These are phyloP conservation scores for Fagopyrum tataricum DNA, from an alignment of 148 eudicot species.

Conservation along the genomic window DNA sequence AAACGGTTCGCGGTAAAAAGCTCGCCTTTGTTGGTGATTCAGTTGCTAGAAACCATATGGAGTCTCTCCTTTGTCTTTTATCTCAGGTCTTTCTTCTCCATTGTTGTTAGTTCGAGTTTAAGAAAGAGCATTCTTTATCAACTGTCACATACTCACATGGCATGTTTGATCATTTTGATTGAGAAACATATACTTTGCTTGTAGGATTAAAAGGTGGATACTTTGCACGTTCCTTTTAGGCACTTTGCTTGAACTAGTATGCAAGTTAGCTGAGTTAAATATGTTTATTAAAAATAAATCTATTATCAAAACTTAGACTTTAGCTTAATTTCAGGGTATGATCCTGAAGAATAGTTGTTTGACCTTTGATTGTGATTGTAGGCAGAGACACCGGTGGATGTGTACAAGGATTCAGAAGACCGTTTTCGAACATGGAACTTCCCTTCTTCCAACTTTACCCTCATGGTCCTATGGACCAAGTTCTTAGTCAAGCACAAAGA, in stretches of 20 bases:
- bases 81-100: conserved; percentile 34
- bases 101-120: neutral
- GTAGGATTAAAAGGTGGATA: neutral
- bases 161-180: neutral
- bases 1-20: conserved; percentile 24
- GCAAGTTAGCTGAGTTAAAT: neutral
- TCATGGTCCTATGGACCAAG: conserved; percentile 51
- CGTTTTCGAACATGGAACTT: conserved; percentile 54
- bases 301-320: neutral
- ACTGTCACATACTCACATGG: neutral
- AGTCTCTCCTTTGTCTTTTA: conserved; percentile 65
- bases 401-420: conserved; percentile 44
- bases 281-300: neutral
- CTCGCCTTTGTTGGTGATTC: conserved; percentile 59
- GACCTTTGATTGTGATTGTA: conserved; percentile 15
- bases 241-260: neutral
- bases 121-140: neutral
- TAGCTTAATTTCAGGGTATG: neutral
- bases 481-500: conserved; percentile 44
- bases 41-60: conserved; percentile 67
- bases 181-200: conserved; percentile 5
- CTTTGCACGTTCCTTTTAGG: neutral
- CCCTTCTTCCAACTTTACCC: conserved; percentile 54
- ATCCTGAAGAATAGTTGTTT: neutral
- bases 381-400: conserved; percentile 47